Evolutionary conservation across 352 stramenopile species (phyloP).

Genomic region (Elongisporangium prolatum): DNA sequence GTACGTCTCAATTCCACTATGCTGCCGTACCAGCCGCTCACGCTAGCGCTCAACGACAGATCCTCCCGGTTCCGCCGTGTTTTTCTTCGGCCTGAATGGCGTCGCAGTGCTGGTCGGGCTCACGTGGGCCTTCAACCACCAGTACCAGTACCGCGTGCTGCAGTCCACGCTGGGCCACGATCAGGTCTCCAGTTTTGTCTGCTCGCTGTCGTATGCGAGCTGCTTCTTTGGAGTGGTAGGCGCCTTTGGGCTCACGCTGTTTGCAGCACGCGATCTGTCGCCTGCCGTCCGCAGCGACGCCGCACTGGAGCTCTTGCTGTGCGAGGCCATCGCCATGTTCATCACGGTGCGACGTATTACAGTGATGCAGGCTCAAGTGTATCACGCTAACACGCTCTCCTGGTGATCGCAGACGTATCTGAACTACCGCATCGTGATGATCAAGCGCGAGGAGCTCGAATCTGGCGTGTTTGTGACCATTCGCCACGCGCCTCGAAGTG

Average conservation of each 20-base stretch:
- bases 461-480: slow-evolving; percentile 54
- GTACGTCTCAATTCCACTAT: slow-evolving; percentile 12
- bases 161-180: slow-evolving; percentile 29
- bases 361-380: neutral
- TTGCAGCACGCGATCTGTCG: slow-evolving; percentile 29
- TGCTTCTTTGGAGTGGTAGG: slow-evolving; percentile 32
- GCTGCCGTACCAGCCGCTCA: neutral
- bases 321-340: slow-evolving; percentile 46
- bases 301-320: slow-evolving; percentile 41
- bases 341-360: slow-evolving; percentile 34
- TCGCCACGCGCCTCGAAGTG: slow-evolving; percentile 36
- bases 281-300: slow-evolving; percentile 33
- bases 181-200: slow-evolving; percentile 16
- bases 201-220: slow-evolving; percentile 32
- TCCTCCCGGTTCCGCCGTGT: slow-evolving; percentile 38
- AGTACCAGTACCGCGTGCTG: slow-evolving; percentile 45
- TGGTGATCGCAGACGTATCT: slow-evolving; percentile 38
- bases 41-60: slow-evolving; percentile 17
- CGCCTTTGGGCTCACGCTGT: slow-evolving; percentile 35
- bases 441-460: slow-evolving; percentile 51
- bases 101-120: slow-evolving; percentile 40
- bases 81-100: slow-evolving; percentile 42
- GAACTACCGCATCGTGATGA: slow-evolving; percentile 51
- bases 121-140: slow-evolving; percentile 56
- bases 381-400: neutral